Base-by-base conservation (phyloP, 2,329 filamentous ascomycete species). In the Fusarium solani-melongenae region DNA sequence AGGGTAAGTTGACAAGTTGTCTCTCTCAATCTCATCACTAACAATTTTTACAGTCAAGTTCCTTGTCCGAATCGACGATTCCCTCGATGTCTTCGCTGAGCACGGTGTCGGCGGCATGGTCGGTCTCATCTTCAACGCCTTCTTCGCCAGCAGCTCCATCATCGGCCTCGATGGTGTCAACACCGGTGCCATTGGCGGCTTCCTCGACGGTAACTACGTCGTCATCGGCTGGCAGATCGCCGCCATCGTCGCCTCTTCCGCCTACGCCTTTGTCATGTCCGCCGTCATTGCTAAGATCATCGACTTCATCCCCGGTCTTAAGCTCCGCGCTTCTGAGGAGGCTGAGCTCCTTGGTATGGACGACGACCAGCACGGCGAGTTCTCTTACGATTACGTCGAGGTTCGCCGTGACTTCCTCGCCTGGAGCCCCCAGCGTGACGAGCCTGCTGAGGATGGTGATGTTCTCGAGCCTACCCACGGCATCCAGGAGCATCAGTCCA, bases 341-440 rank as follows among this genome's bases (percentile, higher is more conserved):
- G 94, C 94, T 27, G 94, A 96, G 83, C 90, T 96, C 14, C 90
- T 96, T 65, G 94, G 94, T 76, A 95, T 96, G 93, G 94, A 96
- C 79, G 94, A 96, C 80, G 93, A 96, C 84, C 94, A 96, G 85
- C 93, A 96, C 77, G 94, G 94, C 83, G 94, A 96, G 84, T 96
- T 96, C 81, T 94, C 93, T 14, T 96, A 96, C 86, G 94, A 96
- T 82, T 96, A 96, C 82, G 94, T 96, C 74, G 94, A 96, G 88
- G 93, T 96, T 67, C 92, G 94, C 80, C 91, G 94, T 79, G 94
- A 96, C 84, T 96, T 95, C 87, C 90, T 96, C 41, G 94, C 94
- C 67, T 96, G 94, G 94, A 95, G 93, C 33, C 94, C 94, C 1
- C 91, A 92, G 36, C 92, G 92, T 79, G 87, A 86, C 70, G 90